phyloP scores from a whole-genome alignment of 345 rosid genomes.

The Melaleuca quinquenervia region DNA sequence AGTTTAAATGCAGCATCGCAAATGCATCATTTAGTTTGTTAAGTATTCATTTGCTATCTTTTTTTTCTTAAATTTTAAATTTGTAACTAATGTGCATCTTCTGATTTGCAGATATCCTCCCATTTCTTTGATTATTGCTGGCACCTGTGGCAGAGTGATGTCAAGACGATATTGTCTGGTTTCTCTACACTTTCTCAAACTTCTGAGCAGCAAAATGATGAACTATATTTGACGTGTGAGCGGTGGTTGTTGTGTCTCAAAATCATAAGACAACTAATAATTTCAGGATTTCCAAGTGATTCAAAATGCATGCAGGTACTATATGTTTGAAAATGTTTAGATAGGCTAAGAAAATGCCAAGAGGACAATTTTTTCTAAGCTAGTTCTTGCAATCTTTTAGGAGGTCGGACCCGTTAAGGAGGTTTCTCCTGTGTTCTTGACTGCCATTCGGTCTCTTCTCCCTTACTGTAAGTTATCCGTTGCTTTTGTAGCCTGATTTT shows the following conservation, averaged over 20 bases:
- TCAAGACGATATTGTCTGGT: conserved; percentile 68
- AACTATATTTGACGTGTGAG: conserved; percentile 74
- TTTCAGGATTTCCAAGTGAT: conserved; percentile 90
- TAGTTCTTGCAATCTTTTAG: conserved; percentile 28
- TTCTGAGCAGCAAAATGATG: conserved; percentile 61
- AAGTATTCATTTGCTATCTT: not conserved
- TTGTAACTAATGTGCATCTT: not conserved
- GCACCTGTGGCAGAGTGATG: conserved; percentile 95
- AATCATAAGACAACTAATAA: conserved; percentile 68
- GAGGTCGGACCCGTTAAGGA: conserved; percentile 84
- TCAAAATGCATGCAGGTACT: conserved; percentile 70
- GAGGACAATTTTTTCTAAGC: not conserved
- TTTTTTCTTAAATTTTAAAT: not conserved
- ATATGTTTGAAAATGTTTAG: not conserved
- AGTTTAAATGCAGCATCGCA: not conserved
- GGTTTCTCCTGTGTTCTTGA: conserved; percentile 72
- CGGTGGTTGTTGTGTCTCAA: conserved; percentile 93
- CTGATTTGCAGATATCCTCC: conserved; percentile 69
- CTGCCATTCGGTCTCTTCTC: conserved; percentile 68
- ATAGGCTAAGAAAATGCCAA: not conserved
- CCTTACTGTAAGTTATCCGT: conserved; percentile 66
- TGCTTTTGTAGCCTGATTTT: not conserved
- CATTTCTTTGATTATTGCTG: conserved; percentile 79
- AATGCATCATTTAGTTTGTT: conserved; percentile 4
- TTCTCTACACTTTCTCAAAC: conserved; percentile 52